Percentiles rank a stretch among this genome's conserved stretches.
Evolutionary conservation across 2,329 filamentous ascomycete species (phyloP).

Genomic region (Paraphaeosphaeria minitans): DNA sequence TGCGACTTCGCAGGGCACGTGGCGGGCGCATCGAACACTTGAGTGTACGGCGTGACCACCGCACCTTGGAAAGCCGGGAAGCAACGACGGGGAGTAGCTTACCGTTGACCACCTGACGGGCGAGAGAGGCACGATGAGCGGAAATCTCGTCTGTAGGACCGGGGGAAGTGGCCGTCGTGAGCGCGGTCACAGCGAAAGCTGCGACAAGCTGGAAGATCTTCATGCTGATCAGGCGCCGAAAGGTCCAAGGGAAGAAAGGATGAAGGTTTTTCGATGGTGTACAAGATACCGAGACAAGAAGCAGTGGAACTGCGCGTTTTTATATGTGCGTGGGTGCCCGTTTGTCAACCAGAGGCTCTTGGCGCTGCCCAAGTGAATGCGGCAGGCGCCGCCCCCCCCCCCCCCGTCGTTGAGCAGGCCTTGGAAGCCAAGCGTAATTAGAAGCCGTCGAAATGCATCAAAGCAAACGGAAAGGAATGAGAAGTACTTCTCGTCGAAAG

Average conservation of each 20-base stretch:
- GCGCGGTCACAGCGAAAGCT: neutral
- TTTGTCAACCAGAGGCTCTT: neutral
- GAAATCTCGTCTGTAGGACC: neutral
- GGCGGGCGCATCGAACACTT: neutral
- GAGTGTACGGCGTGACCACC: neutral
- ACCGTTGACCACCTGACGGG: neutral
- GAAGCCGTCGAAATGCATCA: neutral
- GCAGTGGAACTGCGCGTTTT: neutral
- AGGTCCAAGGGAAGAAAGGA: neutral
- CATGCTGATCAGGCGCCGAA: conserved; percentile 1
- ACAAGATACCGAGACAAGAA: neutral
- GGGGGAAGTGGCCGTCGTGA: neutral
- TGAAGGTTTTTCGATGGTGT: neutral
- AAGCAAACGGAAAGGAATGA: neutral
- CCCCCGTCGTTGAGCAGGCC: neutral
- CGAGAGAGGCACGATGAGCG: neutral
- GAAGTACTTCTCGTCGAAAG: neutral
- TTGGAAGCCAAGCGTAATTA: neutral
- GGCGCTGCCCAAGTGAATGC: neutral
- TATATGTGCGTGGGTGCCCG: neutral
- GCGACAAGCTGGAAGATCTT: conserved; percentile 9
- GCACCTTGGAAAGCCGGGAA: neutral
- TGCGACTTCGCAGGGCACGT: neutral
- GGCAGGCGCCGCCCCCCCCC: too few species aligned
- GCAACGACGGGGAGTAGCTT: neutral